Evolutionary conservation across 2,329 filamentous ascomycete genomes (phyloP), one percentile per base, ranked within the genome.

Genomic region (Nigrograna mackinnonii): DNA sequence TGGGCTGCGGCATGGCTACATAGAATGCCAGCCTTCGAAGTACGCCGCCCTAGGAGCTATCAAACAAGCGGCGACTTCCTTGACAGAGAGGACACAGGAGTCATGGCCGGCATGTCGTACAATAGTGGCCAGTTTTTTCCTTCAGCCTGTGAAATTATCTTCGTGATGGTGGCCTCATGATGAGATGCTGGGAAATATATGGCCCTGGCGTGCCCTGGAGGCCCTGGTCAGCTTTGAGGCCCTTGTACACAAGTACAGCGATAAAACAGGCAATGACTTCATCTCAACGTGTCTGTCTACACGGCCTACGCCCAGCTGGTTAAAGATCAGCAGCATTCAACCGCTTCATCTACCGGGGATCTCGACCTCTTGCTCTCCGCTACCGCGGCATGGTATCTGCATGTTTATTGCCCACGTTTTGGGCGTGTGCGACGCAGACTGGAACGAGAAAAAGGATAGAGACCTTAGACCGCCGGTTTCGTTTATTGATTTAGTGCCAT

Each of bases 251-350:
- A 16, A 28, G 39, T 18, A 24, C 20, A n/a, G n/a, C n/a, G n/a
- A n/a, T 17, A 11, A 32, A 35, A 40, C 37, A 33, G 16, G 39
- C 38, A 38, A 46, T 46, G 42, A 49, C 42, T 39, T 49, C 46
- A 46, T 46, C 21, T 39, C 35, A 12, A 46, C 6, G 6, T 19
- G 16, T 26, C 39, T 18, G 20, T 30, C 13, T 33, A 21, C 18
- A 21, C 43, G 43, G 41, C n/a, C 34, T 39, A 40, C 37, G 45
- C 39, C 38, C 14, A 38, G 35, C 11, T 19, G 12, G 37, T 31
- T 35, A 37, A 42, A 39, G 46, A 49, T 45, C 46, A 36, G 38
- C 46, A 43, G 43, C 30, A 39, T 43, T 46, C 34, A 46, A 22
- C 42, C 42, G 35, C 35, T 35, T 46, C 33, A 30, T 39, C 39